These are phyloP conservation scores for Leptographium lundbergii DNA, from an alignment of 2,329 filamentous ascomycete species.

Conservation along the genomic window DNA sequence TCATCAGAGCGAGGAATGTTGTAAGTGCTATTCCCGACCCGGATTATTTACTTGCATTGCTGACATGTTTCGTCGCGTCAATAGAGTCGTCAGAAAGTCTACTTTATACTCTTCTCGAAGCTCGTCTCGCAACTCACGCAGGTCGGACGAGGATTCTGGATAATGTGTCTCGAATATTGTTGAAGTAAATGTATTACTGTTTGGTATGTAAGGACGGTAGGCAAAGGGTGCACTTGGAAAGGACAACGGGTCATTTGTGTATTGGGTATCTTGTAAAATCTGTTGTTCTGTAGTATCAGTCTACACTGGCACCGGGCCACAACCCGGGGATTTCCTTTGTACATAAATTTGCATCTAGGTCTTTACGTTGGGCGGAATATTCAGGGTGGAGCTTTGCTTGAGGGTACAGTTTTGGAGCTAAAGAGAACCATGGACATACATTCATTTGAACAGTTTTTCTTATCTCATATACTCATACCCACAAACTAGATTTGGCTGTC, in stretches of 20 bases:
- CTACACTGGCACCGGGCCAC: neutral
- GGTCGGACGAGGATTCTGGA: slow-evolving; percentile 6
- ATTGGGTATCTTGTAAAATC: neutral
- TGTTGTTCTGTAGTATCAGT: neutral
- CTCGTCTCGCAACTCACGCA: slow-evolving; percentile 7
- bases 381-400: no score
- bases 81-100: slow-evolving; percentile 11
- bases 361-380: no score
- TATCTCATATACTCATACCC: no score
- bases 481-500: no score
- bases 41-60: neutral
- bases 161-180: neutral
- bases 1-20: slow-evolving; percentile 10
- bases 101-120: slow-evolving; percentile 9
- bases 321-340: no score
- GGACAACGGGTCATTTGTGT: neutral
- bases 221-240: neutral
- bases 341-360: neutral
- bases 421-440: no score
- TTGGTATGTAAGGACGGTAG: neutral
- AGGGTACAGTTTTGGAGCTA: no score
- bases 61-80: neutral
- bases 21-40: slow-evolving; percentile 1
- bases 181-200: neutral
- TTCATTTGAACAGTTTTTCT: no score